Base-by-base conservation (phyloP, 2,329 filamentous ascomycete genomes). In the Aspergillus fumigatiaffinis region DNA sequence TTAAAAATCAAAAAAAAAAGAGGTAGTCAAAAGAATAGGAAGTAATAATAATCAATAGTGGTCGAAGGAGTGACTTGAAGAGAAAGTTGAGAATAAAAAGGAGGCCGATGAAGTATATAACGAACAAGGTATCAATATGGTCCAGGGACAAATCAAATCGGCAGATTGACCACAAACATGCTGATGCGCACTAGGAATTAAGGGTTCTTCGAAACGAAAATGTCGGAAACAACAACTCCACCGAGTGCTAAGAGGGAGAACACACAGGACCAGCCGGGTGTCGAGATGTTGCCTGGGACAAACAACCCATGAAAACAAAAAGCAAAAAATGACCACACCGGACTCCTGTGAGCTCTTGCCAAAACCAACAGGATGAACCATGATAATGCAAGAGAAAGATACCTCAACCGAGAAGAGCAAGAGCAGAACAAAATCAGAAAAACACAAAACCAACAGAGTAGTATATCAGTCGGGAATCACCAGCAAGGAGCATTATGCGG, bases 261-360 rank as follows among this genome's bases (percentile, higher is more conserved):
- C 75, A 77, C 74, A 71, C 75, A 77, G 75, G 74, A 76, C 75
- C 75, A 77, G 75, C 75, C 74, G 68, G 71, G 75, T 77, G 75
- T 76, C 68, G 71, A 73, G 64, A 68, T 71, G 67, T 69, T 71
- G 66, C 65, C 66, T 67, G 54, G 63, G 63, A 67, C 61, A 57
- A 70, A 70, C 68, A 67, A 65, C 69, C 64, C 71, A 67, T 65
- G 63, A 68, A 71, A 71, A 68, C 67, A 32, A 32, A 29, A 70
- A 66, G 63, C 10, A 42, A 42, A 72, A 66, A 71, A 73, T 67
- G 71, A 74, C 73, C 74, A 73, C 71, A 76, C 74, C 74, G 68
- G 73, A 76, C 74, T 76, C 75, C 75, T 68, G 67, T 71, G 69
- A 68, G 69, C 68, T 74, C 70, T 73, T 71, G 66, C 63, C 54